A percentile compares a stretch with the other conserved stretches of the same genome.
phyloP scores from a whole-genome alignment of 1,284 basidiomycete species.

The Tilletia horrida region DNA sequence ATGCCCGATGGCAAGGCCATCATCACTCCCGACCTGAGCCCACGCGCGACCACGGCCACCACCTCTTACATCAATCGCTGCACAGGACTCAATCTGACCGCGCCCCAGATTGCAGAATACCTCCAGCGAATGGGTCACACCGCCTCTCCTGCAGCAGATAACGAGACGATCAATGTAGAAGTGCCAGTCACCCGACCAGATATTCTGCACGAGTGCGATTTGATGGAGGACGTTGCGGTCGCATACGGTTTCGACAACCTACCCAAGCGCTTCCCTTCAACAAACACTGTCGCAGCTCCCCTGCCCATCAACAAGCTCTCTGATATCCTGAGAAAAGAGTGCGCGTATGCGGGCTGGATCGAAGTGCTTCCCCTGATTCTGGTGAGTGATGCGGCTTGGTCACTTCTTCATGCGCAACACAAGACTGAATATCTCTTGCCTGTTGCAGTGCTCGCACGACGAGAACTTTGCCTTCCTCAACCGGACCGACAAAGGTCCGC shows the following conservation, averaged over 20 bases:
- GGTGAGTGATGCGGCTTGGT: conserved; percentile 45
- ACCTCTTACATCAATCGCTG: conserved; percentile 92
- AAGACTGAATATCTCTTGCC: background rate
- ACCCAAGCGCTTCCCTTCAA: conserved; percentile 82
- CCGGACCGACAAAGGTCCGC: conserved; percentile 70
- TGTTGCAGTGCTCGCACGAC: conserved; percentile 82
- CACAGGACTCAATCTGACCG: conserved; percentile 73
- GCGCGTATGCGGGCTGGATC: conserved; percentile 90
- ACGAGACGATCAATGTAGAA: conserved; percentile 68
- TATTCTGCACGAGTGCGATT: conserved; percentile 94
- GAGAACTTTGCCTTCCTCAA: conserved; percentile 95
- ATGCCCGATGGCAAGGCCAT: conserved; percentile 63
- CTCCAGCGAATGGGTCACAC: conserved; percentile 68
- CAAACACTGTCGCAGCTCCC: conserved; percentile 93
- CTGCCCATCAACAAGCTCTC: conserved; percentile 83
- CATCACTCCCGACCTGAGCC: conserved; percentile 77
- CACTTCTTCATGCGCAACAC: background rate
- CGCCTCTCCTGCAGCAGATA: conserved; percentile 52
- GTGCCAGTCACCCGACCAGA: conserved; percentile 91
- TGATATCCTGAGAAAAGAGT: conserved; percentile 83
- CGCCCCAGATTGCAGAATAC: conserved; percentile 65
- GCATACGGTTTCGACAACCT: conserved; percentile 98
- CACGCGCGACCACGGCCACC: conserved; percentile 70
- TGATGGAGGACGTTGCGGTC: conserved; percentile 97
- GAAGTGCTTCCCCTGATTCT: conserved; percentile 92